Evolutionary conservation across 495 filamentous ascomycete species (phyloP).

Genomic region (Cercophora newfieldiana): DNA sequence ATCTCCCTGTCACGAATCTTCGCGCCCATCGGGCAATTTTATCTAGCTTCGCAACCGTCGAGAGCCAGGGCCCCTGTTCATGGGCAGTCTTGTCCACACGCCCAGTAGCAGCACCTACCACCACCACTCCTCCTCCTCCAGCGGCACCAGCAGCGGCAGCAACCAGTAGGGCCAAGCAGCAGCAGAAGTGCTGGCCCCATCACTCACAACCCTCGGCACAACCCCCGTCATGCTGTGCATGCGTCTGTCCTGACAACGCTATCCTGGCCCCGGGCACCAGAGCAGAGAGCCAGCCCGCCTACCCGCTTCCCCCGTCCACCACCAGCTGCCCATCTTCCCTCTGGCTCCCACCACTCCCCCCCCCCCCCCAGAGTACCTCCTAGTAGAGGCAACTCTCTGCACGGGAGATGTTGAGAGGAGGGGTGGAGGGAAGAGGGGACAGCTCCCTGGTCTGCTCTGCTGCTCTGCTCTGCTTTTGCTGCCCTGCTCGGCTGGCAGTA

Average conservation of each 20-base stretch:
- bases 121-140: too few species aligned
- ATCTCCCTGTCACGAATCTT: conserved; percentile 32
- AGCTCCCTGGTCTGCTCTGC: too few species aligned
- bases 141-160: neutral
- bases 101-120: neutral
- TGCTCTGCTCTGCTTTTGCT: too few species aligned
- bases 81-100: neutral
- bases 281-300: neutral
- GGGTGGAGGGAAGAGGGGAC: neutral
- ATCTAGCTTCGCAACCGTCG: conserved; percentile 41
- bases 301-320: neutral
- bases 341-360: too few species aligned
- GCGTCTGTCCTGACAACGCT: conserved; percentile 4
- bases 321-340: neutral
- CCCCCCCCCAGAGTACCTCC: too few species aligned
- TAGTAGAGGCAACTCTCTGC: neutral
- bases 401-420: neutral
- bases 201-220: conserved; percentile 8
- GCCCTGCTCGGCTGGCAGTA: too few species aligned
- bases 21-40: conserved; percentile 44
- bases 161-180: neutral
- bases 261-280: conserved; percentile 8
- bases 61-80: conserved; percentile 26
- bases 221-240: conserved; percentile 12
- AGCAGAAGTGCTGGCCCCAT: conserved; percentile 5